Evolutionary conservation across 495 filamentous ascomycete genomes (phyloP), one percentile per base, ranked within the genome.

Genomic region (Peziza echinospora): DNA sequence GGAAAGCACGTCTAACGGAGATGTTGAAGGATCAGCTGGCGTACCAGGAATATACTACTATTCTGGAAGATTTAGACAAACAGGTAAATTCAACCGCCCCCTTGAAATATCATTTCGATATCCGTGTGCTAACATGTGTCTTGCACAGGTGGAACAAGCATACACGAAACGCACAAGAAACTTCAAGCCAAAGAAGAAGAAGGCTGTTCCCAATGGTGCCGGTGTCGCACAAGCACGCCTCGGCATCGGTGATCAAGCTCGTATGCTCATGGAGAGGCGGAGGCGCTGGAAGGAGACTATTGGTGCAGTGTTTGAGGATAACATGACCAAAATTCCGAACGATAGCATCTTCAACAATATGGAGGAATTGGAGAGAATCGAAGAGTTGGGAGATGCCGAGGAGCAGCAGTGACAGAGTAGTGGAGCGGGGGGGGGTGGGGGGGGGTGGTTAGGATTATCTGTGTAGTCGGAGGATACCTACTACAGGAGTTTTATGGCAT

Each of bases 91-190:
- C 24, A 17, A 23, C 6, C 17, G 19, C 10, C 16, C 19, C 17
- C 48, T n/a, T n/a, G n/a, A n/a, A n/a, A n/a, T n/a, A n/a, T n/a
- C n/a, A n/a, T n/a, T 41, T 22, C 10, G 41, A 44, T n/a, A 19
- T 16, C 23, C 24, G 21, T 22, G 16, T 13, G 6, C 8, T 25
- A 40, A 34, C 22, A 19, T 11, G 2, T 11, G 3, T 37, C 19
- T 37, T 0, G 3, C 30, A 37, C 26, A 59, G 56, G 56, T 99
- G 43, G 82, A 94, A 57, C 76, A 83, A 55, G 85, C 86, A 22
- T 99, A 93, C 55, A 76, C 91, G 28, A 96, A 96, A 67, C 80
- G 89, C 34, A 93, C 84, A n/a, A 78, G 89, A 24, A 92, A 82
- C 3, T 76, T 94, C 64, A 56, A 93, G 84, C 65, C 63, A 50